phyloP scores from a whole-genome alignment of 2,329 filamentous ascomycete species.

The Trichoderma lentiforme region DNA sequence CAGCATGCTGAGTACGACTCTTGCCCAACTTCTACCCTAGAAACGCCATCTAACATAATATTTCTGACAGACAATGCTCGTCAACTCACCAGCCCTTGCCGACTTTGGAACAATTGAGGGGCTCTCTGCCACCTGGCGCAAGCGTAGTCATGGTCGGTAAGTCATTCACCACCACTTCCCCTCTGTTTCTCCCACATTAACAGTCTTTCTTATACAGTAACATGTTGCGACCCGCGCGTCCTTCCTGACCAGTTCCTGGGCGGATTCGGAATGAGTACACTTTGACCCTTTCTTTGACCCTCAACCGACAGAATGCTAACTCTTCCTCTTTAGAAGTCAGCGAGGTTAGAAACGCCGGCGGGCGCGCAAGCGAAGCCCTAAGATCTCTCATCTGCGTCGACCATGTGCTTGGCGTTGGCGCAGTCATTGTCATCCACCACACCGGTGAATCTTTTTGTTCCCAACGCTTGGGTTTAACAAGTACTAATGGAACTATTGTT shows the following conservation, averaged over 20 bases:
- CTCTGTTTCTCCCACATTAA: not conserved
- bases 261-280: not conserved
- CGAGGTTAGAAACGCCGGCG: not conserved
- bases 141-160: not conserved
- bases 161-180: not conserved
- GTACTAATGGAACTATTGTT: not conserved
- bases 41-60: not conserved
- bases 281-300: rapidly evolving
- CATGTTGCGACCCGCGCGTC: not conserved
- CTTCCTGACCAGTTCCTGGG: not conserved
- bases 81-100: not conserved
- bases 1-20: not conserved
- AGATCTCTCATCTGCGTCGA: not conserved
- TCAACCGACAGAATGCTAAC: not conserved
- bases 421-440: not conserved
- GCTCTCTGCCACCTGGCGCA: not conserved
- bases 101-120: not conserved
- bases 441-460: not conserved
- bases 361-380: not conserved
- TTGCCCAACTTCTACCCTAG: not conserved
- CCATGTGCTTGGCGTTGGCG: not conserved
- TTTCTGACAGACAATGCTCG: not conserved
- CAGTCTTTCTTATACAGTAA: not conserved
- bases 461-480: not conserved
- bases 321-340: not conserved